Percentiles rank a stretch among this genome's conserved stretches.
Evolutionary conservation across 768 basidiomycete genomes (phyloP).

Genomic region (Rhizopogon salebrosus): DNA sequence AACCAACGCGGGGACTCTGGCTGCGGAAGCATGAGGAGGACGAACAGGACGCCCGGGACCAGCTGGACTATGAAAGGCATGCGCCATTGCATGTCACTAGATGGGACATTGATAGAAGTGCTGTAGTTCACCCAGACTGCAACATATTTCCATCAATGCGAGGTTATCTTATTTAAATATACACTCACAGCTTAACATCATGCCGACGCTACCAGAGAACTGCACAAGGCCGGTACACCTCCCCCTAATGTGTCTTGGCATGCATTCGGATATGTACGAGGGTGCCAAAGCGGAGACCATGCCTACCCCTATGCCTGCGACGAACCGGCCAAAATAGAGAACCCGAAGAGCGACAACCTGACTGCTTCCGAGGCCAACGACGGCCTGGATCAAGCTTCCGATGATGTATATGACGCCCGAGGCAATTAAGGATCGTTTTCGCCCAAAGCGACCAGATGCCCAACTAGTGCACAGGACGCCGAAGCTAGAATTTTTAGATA

Average conservation of each 20-base stretch:
- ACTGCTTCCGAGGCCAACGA: conserved; percentile 38
- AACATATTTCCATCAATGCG: background rate
- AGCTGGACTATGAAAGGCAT: conserved; percentile 49
- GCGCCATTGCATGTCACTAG: conserved; percentile 45
- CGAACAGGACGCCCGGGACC: conserved; percentile 46
- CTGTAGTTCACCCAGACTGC: conserved; percentile 47
- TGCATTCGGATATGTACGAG: conserved; percentile 47
- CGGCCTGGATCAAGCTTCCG: conserved; percentile 42
- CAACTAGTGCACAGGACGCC: conserved; percentile 39
- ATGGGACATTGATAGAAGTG: conserved; percentile 30
- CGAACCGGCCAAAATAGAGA: conserved; percentile 46
- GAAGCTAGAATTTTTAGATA: conserved; percentile 28
- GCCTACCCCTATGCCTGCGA: conserved; percentile 59
- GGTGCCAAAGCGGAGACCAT: conserved; percentile 47
- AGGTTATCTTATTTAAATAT: background rate
- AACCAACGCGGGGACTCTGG: conserved; percentile 58
- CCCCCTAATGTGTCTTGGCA: conserved; percentile 43
- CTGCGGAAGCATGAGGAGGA: conserved; percentile 40
- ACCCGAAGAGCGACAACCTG: conserved; percentile 30
- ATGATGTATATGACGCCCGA: conserved; percentile 43
- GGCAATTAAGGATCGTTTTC: conserved; percentile 38
- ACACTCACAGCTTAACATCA: conserved; percentile 31
- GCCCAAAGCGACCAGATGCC: conserved; percentile 38
- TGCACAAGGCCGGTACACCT: conserved; percentile 44
- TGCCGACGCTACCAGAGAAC: conserved; percentile 24